Evolutionary conservation across 2,329 filamentous ascomycete species (phyloP), one percentile per base, ranked within the genome.

Genomic region (Parasarocladium wereldwijsianum): DNA sequence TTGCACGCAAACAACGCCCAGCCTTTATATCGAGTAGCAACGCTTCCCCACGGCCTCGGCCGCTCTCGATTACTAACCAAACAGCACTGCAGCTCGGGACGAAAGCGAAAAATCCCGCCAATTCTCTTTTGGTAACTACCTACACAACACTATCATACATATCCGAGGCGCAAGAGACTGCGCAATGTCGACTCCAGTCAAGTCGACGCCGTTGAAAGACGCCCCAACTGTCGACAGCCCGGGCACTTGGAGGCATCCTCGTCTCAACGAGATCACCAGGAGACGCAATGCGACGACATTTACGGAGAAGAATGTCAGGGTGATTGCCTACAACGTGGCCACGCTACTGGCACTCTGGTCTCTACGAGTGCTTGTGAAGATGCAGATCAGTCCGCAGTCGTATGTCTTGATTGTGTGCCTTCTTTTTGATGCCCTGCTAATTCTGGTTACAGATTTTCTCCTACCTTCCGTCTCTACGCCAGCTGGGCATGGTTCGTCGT

Each of bases 181-280:
- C 46, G 33, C 43, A 33, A 45, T 34, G 34, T 43, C 46, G 20
- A 58, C 56, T 40, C 45, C 67, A 39, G 37, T 64, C 47, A 47
- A 63, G 51, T 49, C 47, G 18, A 57, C 51, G 17, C 16, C 32
- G 31, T 30, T 49, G 55, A 18, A 44, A 37, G 28, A 49, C 53
- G 24, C 34, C 50, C 38, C 52, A 1, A 37, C 45, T 14, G 46
- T 53, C 17, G 68, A 72, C 31, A 72, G 66, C 42, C 69, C 82
- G 6, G 86, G 87, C 32, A 83, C 76, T 47, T 98, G 90, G 87
- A 72, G 76, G 46, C 90, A 98, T 51, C 90, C 90, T 19, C 75
- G 78, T 38, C 66, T 94, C 39, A 69, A 84, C 44, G 87, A 96
- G 55, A 92, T 98, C 48, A 74, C 80, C 11, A 69, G 70, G 38